Conservation (phyloP, 2,329 filamentous ascomycete genomes). For the Diaporthe longicolla region DNA sequence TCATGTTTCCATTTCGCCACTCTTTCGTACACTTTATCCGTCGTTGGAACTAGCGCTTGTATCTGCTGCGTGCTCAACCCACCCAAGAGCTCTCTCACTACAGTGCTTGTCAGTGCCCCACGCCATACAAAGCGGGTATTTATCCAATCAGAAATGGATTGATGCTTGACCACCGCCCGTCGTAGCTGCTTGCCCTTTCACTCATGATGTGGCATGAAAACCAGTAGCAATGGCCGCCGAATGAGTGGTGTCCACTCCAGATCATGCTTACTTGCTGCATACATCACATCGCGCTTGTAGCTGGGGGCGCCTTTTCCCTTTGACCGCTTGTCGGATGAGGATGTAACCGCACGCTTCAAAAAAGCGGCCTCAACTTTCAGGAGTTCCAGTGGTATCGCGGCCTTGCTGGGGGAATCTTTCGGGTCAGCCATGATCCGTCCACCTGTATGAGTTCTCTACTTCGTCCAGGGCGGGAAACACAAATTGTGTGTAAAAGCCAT, state of each 20-base stretch:
- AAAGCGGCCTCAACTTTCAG: constrained; percentile 34
- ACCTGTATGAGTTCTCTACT: not conserved
- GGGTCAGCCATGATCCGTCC: constrained; percentile 7
- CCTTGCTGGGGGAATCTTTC: constrained; percentile 15
- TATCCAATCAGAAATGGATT: not conserved
- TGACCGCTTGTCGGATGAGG: constrained; percentile 17
- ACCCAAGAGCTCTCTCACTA: constrained; percentile 23
- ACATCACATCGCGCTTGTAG: constrained; percentile 31
- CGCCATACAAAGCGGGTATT: no score
- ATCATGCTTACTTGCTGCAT: constrained; percentile 30
- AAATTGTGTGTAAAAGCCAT: not conserved
- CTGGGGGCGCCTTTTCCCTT: constrained; percentile 21
- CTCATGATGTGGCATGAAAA: not conserved
- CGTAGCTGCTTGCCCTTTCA: no score
- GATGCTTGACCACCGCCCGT: no score
- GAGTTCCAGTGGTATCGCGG: constrained; percentile 21
- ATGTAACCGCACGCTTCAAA: constrained; percentile 29
- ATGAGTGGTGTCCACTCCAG: not conserved
- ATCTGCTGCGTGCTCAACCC: constrained; percentile 25
- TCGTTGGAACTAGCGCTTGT: constrained; percentile 27
- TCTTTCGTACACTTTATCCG: constrained; percentile 17
- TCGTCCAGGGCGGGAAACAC: no score
- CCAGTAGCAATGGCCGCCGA: not conserved
- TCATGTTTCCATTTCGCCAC: constrained; percentile 11
- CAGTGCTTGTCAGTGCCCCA: not conserved